Base-by-base conservation (phyloP, 2,329 filamentous ascomycete genomes). In the Thelonectria blattea region DNA sequence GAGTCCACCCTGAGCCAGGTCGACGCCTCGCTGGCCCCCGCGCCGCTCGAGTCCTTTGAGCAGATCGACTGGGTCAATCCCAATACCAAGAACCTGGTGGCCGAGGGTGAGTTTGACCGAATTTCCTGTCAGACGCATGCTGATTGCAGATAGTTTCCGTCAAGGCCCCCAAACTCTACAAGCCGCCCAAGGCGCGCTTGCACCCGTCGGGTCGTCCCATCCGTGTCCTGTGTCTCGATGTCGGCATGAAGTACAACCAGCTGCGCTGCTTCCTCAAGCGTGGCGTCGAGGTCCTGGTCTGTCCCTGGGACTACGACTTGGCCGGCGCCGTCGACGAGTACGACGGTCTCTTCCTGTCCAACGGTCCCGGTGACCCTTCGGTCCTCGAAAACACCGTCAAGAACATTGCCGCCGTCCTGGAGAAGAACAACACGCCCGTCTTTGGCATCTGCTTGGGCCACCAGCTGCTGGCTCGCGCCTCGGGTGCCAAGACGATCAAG, bases 241-340 rank as follows among this genome's bases (percentile, higher is more conserved):
- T 99, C 69, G 95, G 95, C 76, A 89, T 98, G 83, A 99, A 99
- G 80, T 97, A 92, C 81, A 99, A 98, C 81, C 95, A 99, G 81
- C 85, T 99, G 70, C 87, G 95, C 68, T 99, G 95, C 80, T 88
- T 99, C 71, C 83, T 99, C 61, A 89, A 88, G 71, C 88, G 95
- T 69, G 95, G 95, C 56, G 91, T 98, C 57, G 95, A 99, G 76
- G 93, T 98, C 51, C 81, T 97, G 66, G 92, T 97, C 58, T 93
- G 95, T 65, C 95, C 95, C 10, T 99, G 94, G 93, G 89, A 99
- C 79, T 93, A 97, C 73, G 90, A 98, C 76, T 93, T 98, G 76
- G 87, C 89, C 56, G 80, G 92, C 57, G 88, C 88, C 55, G n/a
- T n/a, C n/a, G 90, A 91, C 65, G 88, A 96, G 68, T 98, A 97